Percentiles rank a stretch among this genome's conserved stretches.
phyloP scores from a whole-genome alignment of 2,329 filamentous ascomycete species.

The Colletotrichum falcatum region DNA sequence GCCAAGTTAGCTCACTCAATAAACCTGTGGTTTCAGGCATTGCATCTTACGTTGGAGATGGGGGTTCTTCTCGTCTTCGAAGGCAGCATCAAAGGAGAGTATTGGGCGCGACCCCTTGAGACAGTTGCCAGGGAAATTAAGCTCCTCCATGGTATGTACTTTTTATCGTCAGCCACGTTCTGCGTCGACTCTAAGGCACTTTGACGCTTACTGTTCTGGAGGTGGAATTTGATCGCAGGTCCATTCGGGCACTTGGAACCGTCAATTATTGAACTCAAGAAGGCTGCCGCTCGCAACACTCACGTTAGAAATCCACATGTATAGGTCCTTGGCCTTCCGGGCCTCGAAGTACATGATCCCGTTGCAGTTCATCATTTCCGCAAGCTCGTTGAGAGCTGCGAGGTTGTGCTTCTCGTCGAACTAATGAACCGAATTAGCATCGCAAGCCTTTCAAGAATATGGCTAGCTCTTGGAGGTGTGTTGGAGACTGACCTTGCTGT shows the following conservation, averaged over 20 bases:
- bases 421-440: constrained; percentile 53
- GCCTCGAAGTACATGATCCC: constrained; percentile 82
- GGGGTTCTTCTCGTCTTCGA: constrained; percentile 75
- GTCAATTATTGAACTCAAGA: constrained; percentile 71
- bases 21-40: too few species aligned
- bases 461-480: neutral
- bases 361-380: constrained; percentile 86
- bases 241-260: constrained; percentile 58
- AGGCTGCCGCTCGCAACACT: neutral
- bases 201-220: constrained; percentile 74
- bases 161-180: constrained; percentile 43
- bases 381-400: constrained; percentile 79
- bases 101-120: constrained; percentile 92
- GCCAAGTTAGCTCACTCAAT: neutral
- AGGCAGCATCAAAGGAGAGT: constrained; percentile 91
- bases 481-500: constrained; percentile 9
- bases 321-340: constrained; percentile 92
- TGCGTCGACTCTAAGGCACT: neutral
- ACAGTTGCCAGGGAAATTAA: constrained; percentile 97
- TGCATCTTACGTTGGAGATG: constrained; percentile 68
- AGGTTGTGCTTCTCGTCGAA: constrained; percentile 95
- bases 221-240: constrained; percentile 74
- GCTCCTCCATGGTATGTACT: constrained; percentile 96
- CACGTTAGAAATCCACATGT: constrained; percentile 81
- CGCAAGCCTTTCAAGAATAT: neutral